Evolutionary conservation across 805 yeast species (phyloP).

Genomic region (Kazachstania bromeliacearum): DNA sequence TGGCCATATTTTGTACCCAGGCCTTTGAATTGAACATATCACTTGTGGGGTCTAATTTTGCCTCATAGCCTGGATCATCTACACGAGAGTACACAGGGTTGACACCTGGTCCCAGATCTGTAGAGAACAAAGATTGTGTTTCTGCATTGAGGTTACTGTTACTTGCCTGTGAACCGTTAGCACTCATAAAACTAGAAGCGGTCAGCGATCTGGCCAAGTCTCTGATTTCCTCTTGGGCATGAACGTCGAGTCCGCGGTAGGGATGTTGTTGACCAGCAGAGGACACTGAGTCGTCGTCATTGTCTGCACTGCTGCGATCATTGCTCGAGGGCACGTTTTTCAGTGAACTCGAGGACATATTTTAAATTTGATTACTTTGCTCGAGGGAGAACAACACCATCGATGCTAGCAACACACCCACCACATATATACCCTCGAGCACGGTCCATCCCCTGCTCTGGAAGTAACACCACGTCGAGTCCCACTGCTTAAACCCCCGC

Average conservation of each 20-base stretch:
- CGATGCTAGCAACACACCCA: too few relatives aligned
- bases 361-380: too few relatives aligned
- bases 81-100: slow-evolving; percentile 18
- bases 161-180: neutral
- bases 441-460: too few relatives aligned
- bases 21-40: slow-evolving; percentile 50
- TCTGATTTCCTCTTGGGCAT: slow-evolving; percentile 30
- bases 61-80: slow-evolving; percentile 23
- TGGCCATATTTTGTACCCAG: slow-evolving; percentile 60
- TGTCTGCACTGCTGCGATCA: too few relatives aligned
- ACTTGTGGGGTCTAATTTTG: slow-evolving; percentile 48
- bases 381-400: too few relatives aligned
- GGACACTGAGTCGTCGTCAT: too few relatives aligned
- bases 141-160: neutral
- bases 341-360: too few relatives aligned
- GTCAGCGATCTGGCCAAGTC: slow-evolving; percentile 35
- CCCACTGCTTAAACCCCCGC: too few relatives aligned
- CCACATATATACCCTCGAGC: too few relatives aligned
- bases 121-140: slow-evolving; percentile 12
- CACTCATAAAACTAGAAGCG: slow-evolving; percentile 1
- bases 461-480: too few relatives aligned
- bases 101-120: slow-evolving; percentile 11
- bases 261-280: slow-evolving; percentile 6
- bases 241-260: slow-evolving; percentile 32
- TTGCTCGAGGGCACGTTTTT: too few relatives aligned